A percentile compares a stretch with the other conserved stretches of the same genome.
Conservation (phyloP, 805 yeast species). For the Sugiyamaella boreocaroliniensis region DNA sequence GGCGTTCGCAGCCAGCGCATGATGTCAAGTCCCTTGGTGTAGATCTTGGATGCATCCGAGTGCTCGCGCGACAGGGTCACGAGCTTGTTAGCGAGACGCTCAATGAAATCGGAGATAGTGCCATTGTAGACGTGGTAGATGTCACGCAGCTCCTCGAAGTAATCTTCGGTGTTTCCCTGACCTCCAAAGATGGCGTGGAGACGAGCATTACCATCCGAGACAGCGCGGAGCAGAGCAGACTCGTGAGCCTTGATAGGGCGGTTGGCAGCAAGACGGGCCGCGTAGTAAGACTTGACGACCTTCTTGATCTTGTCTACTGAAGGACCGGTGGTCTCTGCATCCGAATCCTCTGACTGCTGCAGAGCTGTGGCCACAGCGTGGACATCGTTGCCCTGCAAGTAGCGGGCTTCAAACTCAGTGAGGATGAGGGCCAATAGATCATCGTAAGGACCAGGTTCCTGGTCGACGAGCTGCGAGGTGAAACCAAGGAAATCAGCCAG, state of each 20-base stretch:
- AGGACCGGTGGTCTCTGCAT: conserved; percentile 37
- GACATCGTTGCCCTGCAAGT: conserved; percentile 69
- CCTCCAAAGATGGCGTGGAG: conserved; percentile 93
- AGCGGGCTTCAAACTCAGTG: conserved; percentile 78
- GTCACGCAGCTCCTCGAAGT: conserved; percentile 92
- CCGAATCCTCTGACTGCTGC: conserved; percentile 40
- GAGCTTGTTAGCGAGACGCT: conserved; percentile 61
- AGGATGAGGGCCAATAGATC: conserved; percentile 66
- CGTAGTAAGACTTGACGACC: conserved; percentile 73
- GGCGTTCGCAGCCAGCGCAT: conserved; percentile 81
- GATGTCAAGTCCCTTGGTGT: conserved; percentile 88
- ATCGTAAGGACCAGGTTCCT: conserved; percentile 48
- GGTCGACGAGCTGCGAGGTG: conserved; percentile 31
- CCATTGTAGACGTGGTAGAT: conserved; percentile 71
- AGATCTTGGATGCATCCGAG: conserved; percentile 75
- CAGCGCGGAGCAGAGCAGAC: conserved; percentile 60
- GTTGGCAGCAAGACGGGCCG: conserved; percentile 46
- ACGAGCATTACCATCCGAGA: conserved; percentile 49
- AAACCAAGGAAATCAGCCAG: conserved; percentile 74
- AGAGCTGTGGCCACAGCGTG: conserved; percentile 79
- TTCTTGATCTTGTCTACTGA: conserved; percentile 63
- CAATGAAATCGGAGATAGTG: conserved; percentile 63
- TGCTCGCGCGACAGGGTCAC: conserved; percentile 62
- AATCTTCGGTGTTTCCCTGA: conserved; percentile 97
- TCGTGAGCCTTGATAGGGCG: conserved; percentile 45